Evolutionary conservation across 2,329 filamentous ascomycete genomes (phyloP).

Genomic region (Cladosporium austrohemisphaericum): DNA sequence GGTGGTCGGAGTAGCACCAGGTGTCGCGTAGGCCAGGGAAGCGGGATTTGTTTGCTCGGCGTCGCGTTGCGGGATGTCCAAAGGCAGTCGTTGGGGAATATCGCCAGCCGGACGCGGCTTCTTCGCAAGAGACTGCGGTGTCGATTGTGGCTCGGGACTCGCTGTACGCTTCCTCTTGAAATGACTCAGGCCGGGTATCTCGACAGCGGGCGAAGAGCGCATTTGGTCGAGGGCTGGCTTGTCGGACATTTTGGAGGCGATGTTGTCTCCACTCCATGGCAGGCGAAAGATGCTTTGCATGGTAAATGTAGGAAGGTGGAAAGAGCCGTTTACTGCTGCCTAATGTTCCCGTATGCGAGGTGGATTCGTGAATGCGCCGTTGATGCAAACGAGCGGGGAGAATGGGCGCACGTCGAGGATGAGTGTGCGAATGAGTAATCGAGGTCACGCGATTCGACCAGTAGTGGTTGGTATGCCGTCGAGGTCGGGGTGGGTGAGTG

Average conservation of each 20-base stretch:
- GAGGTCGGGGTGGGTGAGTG: slow-evolving; percentile 2
- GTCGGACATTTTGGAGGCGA: slow-evolving; percentile 34
- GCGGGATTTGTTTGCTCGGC: slow-evolving; percentile 13
- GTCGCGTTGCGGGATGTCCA: slow-evolving; percentile 13
- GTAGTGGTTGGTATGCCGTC: not conserved
- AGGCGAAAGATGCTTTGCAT: slow-evolving; percentile 52
- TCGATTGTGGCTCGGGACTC: slow-evolving; percentile 39
- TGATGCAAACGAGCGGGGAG: slow-evolving; percentile 1
- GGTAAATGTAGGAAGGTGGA: slow-evolving; percentile 27
- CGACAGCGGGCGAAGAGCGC: slow-evolving; percentile 38
- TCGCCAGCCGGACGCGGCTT: slow-evolving; percentile 10
- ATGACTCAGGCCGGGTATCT: slow-evolving; percentile 47
- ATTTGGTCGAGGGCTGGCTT: slow-evolving; percentile 12
- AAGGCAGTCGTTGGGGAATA: slow-evolving; percentile 11
- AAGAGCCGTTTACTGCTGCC: slow-evolving; percentile 19
- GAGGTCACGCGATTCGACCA: not conserved
- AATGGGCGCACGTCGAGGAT: slow-evolving; percentile 2
- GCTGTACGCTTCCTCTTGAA: slow-evolving; percentile 58
- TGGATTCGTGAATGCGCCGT: slow-evolving; percentile 23
- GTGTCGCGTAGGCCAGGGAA: slow-evolving; percentile 10
- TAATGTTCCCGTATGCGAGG: slow-evolving; percentile 21
- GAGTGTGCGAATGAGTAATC: slow-evolving; percentile 9
- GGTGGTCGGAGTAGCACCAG: slow-evolving; percentile 13
- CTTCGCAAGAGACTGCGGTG: slow-evolving; percentile 17
- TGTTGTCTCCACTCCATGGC: slow-evolving; percentile 43